A percentile compares a stretch with the other conserved stretches of the same genome.
Conservation (phyloP, 495 filamentous ascomycete species). For the Penicillium bialowiezense region DNA sequence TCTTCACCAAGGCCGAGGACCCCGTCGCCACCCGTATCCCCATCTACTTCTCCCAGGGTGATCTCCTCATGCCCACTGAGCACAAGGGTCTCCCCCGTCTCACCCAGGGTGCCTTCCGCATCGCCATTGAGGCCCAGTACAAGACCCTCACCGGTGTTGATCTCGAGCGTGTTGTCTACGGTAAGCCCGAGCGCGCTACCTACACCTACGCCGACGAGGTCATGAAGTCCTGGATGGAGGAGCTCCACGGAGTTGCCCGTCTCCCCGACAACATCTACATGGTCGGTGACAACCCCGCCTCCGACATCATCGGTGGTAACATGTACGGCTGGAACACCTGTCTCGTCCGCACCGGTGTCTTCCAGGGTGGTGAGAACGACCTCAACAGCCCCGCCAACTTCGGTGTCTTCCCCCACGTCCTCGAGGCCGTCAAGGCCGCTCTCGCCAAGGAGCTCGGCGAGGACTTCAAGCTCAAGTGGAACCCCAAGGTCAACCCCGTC, state of each 20-base stretch:
- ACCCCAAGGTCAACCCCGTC: conserved; percentile 63
- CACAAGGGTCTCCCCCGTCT: conserved; percentile 67
- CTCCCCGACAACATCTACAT: conserved; percentile 77
- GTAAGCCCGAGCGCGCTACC: conserved; percentile 75
- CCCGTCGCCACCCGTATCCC: conserved; percentile 67
- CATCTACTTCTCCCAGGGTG: conserved; percentile 74
- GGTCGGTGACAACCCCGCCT: conserved; percentile 78
- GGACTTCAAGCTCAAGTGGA: conserved; percentile 58
- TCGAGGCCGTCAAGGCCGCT: conserved; percentile 53
- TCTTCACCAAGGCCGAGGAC: conserved; percentile 65
- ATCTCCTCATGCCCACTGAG: conserved; percentile 73
- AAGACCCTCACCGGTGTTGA: conserved; percentile 70
- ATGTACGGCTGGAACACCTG: conserved; percentile 82
- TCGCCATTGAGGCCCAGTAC: conserved; percentile 76
- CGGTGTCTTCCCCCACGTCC: conserved; percentile 54
- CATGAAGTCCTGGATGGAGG: conserved; percentile 70
- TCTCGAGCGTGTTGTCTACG: conserved; percentile 80
- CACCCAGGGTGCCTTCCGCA: conserved; percentile 74
- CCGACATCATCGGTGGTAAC: conserved; percentile 76
- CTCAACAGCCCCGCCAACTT: conserved; percentile 56
- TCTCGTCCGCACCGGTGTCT: conserved; percentile 62
- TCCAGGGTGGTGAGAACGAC: conserved; percentile 57
- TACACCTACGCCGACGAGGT: conserved; percentile 83
- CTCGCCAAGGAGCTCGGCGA: conserved; percentile 55
- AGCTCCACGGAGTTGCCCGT: conserved; percentile 67